Conservation (phyloP, 1,284 basidiomycete species). For the Marasmius oreades region DNA sequence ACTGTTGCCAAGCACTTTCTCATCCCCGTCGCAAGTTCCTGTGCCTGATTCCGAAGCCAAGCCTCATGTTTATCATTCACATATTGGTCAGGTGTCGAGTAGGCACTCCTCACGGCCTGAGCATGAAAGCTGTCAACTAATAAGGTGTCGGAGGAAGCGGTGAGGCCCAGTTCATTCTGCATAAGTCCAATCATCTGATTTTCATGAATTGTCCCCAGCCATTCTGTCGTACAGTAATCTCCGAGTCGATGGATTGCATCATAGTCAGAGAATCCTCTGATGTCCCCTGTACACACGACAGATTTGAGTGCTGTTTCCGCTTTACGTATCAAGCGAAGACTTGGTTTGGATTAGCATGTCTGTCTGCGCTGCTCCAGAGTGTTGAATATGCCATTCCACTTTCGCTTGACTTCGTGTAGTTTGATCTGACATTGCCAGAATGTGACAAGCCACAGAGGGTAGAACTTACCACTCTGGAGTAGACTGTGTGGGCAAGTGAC, state of each 20-base stretch:
- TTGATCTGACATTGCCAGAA: not conserved
- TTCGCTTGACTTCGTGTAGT: not conserved
- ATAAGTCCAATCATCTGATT: not conserved
- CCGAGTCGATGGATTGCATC: not conserved
- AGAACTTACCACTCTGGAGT: not conserved
- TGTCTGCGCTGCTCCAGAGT: not conserved
- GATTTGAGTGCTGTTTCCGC: not conserved
- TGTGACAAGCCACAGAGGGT: not conserved
- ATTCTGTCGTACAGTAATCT: not conserved
- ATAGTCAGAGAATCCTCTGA: not conserved
- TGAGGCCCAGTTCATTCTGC: not conserved
- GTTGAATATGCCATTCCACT: not conserved
- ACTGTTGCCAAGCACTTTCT: not conserved
- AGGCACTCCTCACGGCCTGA: too few relatives aligned
- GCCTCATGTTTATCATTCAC: too few relatives aligned
- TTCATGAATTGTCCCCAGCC: too few relatives aligned
- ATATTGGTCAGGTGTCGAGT: too few relatives aligned
- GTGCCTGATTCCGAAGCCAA: not conserved
- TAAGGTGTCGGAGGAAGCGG: not conserved
- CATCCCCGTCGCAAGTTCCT: not conserved
- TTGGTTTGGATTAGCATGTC: not conserved
- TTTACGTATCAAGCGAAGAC: not conserved
- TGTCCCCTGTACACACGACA: not conserved
- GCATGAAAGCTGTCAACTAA: too few relatives aligned
- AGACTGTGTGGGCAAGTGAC: not conserved